These are phyloP conservation scores for Salicornia ramosissima DNA, from an alignment of 148 eudicot species.

Conservation along the genomic window DNA sequence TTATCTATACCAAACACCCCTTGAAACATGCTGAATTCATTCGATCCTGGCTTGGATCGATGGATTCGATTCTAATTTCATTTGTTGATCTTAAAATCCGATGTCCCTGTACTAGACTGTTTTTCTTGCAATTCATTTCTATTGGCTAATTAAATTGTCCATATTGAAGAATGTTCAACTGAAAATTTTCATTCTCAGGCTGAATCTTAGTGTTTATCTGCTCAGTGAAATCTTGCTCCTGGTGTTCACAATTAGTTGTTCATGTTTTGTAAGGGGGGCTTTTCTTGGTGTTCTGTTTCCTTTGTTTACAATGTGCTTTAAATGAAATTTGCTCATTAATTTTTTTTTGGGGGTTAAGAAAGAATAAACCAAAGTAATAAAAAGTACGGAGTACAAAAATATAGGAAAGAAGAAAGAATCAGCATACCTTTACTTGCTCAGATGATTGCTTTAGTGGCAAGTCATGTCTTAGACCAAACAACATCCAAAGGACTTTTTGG, in stretches of 20 bases:
- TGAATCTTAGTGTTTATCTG: neutral
- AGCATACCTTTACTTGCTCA: conserved; percentile 37
- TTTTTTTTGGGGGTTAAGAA: too few species aligned
- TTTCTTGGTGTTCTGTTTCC: too few species aligned
- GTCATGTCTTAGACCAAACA: conserved; percentile 43
- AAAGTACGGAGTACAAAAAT: too few species aligned
- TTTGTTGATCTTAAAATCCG: neutral
- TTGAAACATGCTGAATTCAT: too few species aligned
- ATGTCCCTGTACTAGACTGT: neutral
- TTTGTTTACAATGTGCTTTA: too few species aligned
- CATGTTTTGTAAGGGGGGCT: too few species aligned
- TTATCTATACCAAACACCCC: too few species aligned
- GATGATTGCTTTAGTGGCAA: conserved; percentile 45
- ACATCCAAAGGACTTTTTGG: conserved; percentile 43
- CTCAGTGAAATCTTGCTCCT: neutral
- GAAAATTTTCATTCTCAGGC: neutral
- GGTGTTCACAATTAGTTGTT: too few species aligned
- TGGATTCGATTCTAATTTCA: neutral
- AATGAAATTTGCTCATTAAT: too few species aligned
- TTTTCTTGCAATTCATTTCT: neutral
- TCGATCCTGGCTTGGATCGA: neutral
- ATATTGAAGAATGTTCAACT: neutral
- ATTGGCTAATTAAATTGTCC: neutral
- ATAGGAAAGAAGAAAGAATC: neutral
- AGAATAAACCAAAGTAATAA: too few species aligned